Conservation (phyloP, 495 filamentous ascomycete species). For the Penicillium canescens region DNA sequence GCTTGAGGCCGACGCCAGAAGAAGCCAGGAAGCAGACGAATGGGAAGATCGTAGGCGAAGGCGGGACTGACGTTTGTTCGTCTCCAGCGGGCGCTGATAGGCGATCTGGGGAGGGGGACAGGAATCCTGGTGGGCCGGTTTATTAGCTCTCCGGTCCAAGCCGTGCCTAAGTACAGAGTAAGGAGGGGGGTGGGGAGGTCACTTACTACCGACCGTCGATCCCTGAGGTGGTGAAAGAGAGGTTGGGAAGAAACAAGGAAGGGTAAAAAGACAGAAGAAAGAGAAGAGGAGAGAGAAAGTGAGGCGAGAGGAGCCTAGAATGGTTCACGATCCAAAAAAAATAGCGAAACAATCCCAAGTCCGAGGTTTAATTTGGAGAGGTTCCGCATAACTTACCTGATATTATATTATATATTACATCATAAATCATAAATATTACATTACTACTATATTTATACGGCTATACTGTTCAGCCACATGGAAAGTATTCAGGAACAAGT, state of each 20-base stretch:
- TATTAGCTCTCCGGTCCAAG: constrained; percentile 19
- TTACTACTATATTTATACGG: too few species aligned
- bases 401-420: too few species aligned
- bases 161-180: background rate
- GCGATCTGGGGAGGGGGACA: constrained; percentile 11
- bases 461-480: too few species aligned
- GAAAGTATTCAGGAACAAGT: constrained; percentile 10
- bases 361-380: too few species aligned
- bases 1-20: constrained; percentile 10
- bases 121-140: constrained; percentile 19
- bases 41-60: constrained; percentile 11
- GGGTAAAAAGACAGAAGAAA: background rate
- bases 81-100: constrained; percentile 19
- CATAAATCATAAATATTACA: too few species aligned
- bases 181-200: background rate
- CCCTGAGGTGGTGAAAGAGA: constrained; percentile 9
- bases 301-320: background rate
- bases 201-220: too few species aligned
- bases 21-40: constrained; percentile 19
- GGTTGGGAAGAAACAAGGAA: background rate
- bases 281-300: background rate
- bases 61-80: constrained; percentile 23
- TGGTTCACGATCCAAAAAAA: background rate
- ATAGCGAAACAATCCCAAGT: too few species aligned
- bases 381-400: too few species aligned